phyloP scores from a whole-genome alignment of 306 rosid species.

The Fragaria iinumae region DNA sequence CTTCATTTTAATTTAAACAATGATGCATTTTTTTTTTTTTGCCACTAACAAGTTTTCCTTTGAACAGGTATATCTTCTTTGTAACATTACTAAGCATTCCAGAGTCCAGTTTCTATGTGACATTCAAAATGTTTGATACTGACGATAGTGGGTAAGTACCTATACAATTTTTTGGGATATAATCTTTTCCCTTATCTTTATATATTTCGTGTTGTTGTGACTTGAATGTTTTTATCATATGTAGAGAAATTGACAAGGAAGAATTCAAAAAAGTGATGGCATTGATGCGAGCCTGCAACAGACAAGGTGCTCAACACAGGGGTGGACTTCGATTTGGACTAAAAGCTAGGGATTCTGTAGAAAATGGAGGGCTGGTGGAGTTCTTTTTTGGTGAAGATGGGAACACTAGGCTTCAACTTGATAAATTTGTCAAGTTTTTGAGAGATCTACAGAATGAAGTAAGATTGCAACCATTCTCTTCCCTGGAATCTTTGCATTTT shows the following conservation, averaged over 20 bases:
- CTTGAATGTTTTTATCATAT: conserved; percentile 1
- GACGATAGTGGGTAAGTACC: conserved; percentile 67
- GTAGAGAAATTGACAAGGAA: conserved; percentile 69
- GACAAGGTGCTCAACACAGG: conserved; percentile 73
- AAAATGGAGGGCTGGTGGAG: conserved; percentile 84
- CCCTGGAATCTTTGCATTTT: background rate
- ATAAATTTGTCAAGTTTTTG: conserved; percentile 65
- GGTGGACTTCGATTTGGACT: conserved; percentile 64
- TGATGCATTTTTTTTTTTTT: background rate
- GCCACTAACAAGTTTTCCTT: conserved; percentile 22
- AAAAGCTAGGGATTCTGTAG: conserved; percentile 60
- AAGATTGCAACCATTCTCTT: conserved; percentile 19
- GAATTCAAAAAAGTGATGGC: conserved; percentile 96
- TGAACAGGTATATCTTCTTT: conserved; percentile 79
- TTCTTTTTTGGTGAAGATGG: conserved; percentile 82
- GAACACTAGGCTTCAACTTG: conserved; percentile 52
- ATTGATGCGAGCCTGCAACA: conserved; percentile 78
- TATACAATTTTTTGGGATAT: conserved; percentile 17
- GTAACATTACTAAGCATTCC: conserved; percentile 88
- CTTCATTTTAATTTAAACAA: background rate
- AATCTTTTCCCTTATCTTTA: background rate
- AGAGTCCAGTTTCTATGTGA: conserved; percentile 69
- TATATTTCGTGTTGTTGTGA: background rate
- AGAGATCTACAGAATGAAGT: conserved; percentile 68
- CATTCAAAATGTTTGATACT: conserved; percentile 82